phyloP scores from a whole-genome alignment of 2,329 filamentous ascomycete species.

The Sphaceloma murrayae region DNA sequence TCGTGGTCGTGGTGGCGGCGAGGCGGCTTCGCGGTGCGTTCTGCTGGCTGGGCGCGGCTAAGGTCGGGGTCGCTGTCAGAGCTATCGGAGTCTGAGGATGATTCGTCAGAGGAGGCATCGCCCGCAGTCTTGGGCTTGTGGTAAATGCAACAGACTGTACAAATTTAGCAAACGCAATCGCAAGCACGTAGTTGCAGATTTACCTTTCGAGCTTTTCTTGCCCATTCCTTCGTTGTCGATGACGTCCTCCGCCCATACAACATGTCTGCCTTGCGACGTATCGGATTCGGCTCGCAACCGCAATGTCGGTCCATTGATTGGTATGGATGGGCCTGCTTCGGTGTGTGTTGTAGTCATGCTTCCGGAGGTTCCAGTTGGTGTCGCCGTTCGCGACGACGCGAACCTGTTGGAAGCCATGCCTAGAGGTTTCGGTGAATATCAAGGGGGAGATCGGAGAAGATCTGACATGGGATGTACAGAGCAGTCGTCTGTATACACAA shows the following conservation, averaged over 20 bases:
- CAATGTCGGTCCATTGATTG: constrained; percentile 25
- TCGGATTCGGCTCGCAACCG: constrained; percentile 34
- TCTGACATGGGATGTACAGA: too few species aligned
- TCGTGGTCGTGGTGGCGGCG: constrained; percentile 31
- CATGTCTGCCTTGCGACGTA: constrained; percentile 46
- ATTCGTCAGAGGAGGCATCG: constrained; percentile 65
- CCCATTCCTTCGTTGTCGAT: constrained; percentile 93
- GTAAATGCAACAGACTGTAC: constrained; percentile 94
- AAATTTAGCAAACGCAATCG: background rate
- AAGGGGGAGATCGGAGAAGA: too few species aligned
- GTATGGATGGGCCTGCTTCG: constrained; percentile 20
- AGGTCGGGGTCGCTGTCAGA: constrained; percentile 49
- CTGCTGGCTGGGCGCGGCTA: constrained; percentile 34
- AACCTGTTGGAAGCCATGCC: constrained; percentile 16
- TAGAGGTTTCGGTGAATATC: too few species aligned
- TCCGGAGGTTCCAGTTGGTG: constrained; percentile 24
- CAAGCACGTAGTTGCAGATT: constrained; percentile 16
- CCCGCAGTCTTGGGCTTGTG: constrained; percentile 72
- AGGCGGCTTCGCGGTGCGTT: constrained; percentile 23
- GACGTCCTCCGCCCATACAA: constrained; percentile 88
- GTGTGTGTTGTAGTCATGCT: constrained; percentile 28
- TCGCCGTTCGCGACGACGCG: constrained; percentile 19
- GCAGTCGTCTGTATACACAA: too few species aligned
- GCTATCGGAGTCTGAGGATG: constrained; percentile 45
- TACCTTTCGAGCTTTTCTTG: constrained; percentile 89